Percentiles rank a stretch among this genome's conserved stretches.
These are phyloP conservation scores for Coemansia sp. DNA, from an alignment of 192 early-diverging fungal genomes.

Conservation along the genomic window DNA sequence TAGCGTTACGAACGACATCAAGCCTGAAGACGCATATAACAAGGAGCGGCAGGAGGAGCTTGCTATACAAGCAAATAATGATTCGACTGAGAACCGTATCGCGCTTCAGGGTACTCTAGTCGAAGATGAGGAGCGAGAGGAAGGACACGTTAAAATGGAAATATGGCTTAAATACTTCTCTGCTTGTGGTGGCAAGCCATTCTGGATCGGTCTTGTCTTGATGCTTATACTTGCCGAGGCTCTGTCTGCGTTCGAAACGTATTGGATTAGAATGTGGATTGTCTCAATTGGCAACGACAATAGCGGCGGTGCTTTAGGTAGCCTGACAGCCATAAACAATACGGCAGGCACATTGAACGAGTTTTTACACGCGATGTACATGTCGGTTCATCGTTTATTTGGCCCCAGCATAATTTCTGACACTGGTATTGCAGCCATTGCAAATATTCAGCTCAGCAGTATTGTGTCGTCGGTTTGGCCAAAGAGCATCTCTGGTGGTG, in stretches of 20 bases:
- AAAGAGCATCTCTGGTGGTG: too few species aligned
- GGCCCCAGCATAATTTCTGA: too few species aligned
- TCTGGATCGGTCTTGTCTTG: slow-evolving; percentile 57
- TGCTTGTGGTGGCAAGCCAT: slow-evolving; percentile 61
- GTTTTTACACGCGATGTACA: too few species aligned
- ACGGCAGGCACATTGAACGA: too few species aligned
- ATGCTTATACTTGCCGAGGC: slow-evolving; percentile 52
- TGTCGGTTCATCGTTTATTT: too few species aligned
- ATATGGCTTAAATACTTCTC: slow-evolving; percentile 75
- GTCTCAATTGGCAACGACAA: slow-evolving; percentile 5
- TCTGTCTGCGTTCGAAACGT: slow-evolving; percentile 55
- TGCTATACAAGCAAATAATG: slow-evolving; percentile 29
- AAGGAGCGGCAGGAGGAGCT: slow-evolving; percentile 20
- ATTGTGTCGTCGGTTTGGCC: too few species aligned
- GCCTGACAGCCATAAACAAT: too few species aligned
- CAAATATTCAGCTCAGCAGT: too few species aligned
- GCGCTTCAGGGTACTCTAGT: slow-evolving; percentile 61
- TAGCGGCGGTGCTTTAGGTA: background rate
- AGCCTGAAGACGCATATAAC: slow-evolving; percentile 29
- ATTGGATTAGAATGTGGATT: slow-evolving; percentile 67
- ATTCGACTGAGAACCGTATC: slow-evolving; percentile 20
- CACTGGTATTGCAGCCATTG: too few species aligned
- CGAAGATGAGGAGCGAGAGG: slow-evolving; percentile 73
- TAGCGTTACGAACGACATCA: background rate
- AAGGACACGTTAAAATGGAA: slow-evolving; percentile 63